Conservation (phyloP, 345 rosid species). For the Hibiscus trionum region DNA sequence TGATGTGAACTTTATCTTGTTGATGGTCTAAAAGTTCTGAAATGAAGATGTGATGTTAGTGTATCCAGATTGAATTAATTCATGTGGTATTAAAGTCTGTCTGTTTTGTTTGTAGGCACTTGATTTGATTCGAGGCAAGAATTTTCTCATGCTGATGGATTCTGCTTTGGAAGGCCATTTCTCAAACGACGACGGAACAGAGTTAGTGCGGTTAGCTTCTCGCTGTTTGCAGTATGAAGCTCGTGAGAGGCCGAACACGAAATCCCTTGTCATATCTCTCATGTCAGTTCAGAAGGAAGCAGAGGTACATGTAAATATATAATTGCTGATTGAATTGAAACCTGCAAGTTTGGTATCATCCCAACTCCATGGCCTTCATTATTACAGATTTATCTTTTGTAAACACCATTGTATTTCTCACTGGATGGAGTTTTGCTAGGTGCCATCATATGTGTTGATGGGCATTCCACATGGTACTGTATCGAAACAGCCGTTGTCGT, state of each 20-base stretch:
- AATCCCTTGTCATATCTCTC: slow-evolving; percentile 71
- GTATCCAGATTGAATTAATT: not conserved
- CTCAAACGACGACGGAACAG: slow-evolving; percentile 91
- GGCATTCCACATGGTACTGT: slow-evolving; percentile 48
- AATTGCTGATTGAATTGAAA: not conserved
- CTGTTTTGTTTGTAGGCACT: slow-evolving; percentile 64
- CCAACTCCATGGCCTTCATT: not conserved
- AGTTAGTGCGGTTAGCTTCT: slow-evolving; percentile 74
- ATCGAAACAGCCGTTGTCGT: slow-evolving; percentile 32
- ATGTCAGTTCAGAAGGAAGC: slow-evolving; percentile 75
- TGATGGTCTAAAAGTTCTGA: too few relatives aligned
- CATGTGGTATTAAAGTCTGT: not conserved
- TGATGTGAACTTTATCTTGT: not conserved
- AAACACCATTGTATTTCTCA: slow-evolving; percentile 8
- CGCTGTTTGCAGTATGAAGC: slow-evolving; percentile 86
- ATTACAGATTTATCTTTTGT: not conserved
- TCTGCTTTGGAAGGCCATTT: slow-evolving; percentile 92
- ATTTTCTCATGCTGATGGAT: slow-evolving; percentile 88
- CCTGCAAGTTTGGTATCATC: not conserved
- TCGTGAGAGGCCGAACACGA: slow-evolving; percentile 92
- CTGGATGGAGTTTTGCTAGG: slow-evolving; percentile 33
- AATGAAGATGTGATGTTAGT: not conserved
- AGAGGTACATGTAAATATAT: slow-evolving; percentile 38
- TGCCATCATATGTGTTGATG: slow-evolving; percentile 49
- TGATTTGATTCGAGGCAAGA: slow-evolving; percentile 85